Base-by-base conservation (phyloP, 208 protist species). In the Leishmania braziliensis region DNA sequence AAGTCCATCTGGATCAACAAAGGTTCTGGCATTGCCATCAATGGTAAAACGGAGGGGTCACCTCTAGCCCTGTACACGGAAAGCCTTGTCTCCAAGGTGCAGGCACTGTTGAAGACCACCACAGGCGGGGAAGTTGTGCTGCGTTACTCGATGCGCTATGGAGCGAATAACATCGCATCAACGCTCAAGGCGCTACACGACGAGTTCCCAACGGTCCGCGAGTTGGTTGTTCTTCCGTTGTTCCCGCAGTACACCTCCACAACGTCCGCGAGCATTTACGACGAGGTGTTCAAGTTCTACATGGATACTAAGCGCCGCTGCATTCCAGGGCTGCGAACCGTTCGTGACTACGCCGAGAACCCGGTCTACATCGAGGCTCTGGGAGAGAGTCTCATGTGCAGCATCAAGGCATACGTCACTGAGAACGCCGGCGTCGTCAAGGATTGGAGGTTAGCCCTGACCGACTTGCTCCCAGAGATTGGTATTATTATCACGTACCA, bases 161-260 rank as follows among this genome's bases (percentile, higher is more conserved):
- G 83, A 36, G 16, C 8, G n/a, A 80, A 79, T 6, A 84, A 70
- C 75, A 83, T 91, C n/a, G 69, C 66, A 9, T n/a, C 66, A 1
- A 75, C 72, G 0, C 73, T 91, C 5, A 60, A 73, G 26, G 43
- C 46, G 20, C 39, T 84, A 54, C 71, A 80, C 18, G 53, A 81
- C 16, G 84, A 88, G 60, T 70, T 70, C 33, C 68, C 79, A 0
- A 58, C 72, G 3, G 14, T 84, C 6, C 62, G 62, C 20, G 66
- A 79, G 29, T 26, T 95, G 9, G 77, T 93, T 8, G 80, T 95
- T 36, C 68, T 92, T 43, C 89, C 91, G 9, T 77, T 91, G 18
- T 91, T 90, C 72, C 89, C 91, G n/a, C 91, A 94, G 83, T 94
- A 94, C 83, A 82, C 83, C 70, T 87, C 87, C 73, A 84, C 84